Percentiles rank a stretch among this genome's conserved stretches.
Conservation (phyloP, 805 yeast genomes). For the Wickerhamiella alocasiicola region DNA sequence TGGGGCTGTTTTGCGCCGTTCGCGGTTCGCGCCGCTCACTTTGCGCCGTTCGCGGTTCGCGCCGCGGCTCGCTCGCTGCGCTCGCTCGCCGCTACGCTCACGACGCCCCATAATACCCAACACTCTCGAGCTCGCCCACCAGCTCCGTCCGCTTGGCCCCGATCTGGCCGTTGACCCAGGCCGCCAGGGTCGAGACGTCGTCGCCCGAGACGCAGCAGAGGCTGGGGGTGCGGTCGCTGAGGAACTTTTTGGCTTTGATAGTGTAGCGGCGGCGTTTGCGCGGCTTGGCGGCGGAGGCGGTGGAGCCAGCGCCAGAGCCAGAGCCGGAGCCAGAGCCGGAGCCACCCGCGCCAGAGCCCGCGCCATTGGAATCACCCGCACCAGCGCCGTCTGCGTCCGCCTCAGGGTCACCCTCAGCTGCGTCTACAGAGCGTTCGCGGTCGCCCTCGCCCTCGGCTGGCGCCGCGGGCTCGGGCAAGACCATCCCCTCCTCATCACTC, state of each 20-base stretch:
- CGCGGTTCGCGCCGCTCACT: too few species aligned
- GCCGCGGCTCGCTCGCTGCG: too few species aligned
- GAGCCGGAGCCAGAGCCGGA: background rate
- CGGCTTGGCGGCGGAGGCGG: background rate
- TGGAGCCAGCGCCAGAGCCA: background rate
- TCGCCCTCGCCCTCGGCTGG: conserved; percentile 2
- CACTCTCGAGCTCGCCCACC: conserved; percentile 16
- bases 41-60: too few species aligned
- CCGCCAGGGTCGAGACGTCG: conserved; percentile 19
- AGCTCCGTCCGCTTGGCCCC: conserved; percentile 10
- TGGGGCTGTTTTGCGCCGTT: too few species aligned
- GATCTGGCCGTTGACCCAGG: conserved; percentile 23
- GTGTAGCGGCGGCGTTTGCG: conserved; percentile 1
- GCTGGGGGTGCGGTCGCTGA: conserved; percentile 8
- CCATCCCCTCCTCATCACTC: conserved; percentile 12
- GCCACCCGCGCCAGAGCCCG: background rate
- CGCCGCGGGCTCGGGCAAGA: too few species aligned
- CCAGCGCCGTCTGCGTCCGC: too few species aligned
- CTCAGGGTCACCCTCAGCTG: background rate
- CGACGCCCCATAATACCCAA: conserved; percentile 11
- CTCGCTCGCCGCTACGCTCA: too few species aligned
- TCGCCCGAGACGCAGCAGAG: conserved; percentile 23
- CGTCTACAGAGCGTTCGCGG: background rate
- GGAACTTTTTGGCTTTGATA: conserved; percentile 4
- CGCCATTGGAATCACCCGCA: background rate